These are phyloP conservation scores for Lactarius deliciosus DNA, from an alignment of 768 basidiomycete genomes.

Conservation along the genomic window DNA sequence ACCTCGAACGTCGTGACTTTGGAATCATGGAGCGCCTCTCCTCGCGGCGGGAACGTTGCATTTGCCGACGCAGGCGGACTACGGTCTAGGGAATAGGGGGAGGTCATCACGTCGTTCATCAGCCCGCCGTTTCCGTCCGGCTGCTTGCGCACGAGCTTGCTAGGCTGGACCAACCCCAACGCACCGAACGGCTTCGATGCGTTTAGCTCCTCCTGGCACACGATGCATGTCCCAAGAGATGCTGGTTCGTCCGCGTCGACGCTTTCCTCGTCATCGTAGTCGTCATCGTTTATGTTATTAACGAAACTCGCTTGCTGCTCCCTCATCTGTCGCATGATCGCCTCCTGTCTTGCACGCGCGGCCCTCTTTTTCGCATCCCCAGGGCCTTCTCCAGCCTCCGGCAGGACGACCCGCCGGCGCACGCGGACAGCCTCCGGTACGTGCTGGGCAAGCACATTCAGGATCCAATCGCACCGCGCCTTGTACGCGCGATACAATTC, in stretches of 20 bases:
- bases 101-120: conserved; percentile 70
- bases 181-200: conserved; percentile 73
- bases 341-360: conserved; percentile 87
- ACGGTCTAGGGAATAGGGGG: conserved; percentile 67
- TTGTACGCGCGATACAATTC: conserved; percentile 69
- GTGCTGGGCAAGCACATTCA: conserved; percentile 56
- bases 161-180: conserved; percentile 85
- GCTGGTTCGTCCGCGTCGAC: conserved; percentile 47
- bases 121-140: conserved; percentile 60
- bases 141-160: conserved; percentile 75
- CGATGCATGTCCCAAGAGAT: conserved; percentile 92
- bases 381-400: conserved; percentile 44
- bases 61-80: conserved; percentile 35
- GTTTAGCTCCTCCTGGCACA: conserved; percentile 93
- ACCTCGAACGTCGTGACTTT: conserved; percentile 64
- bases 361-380: conserved; percentile 78
- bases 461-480: conserved; percentile 72
- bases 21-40: conserved; percentile 50
- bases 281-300: conserved; percentile 70
- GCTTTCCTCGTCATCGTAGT: conserved; percentile 65
- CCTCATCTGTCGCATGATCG: conserved; percentile 95
- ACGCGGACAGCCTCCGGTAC: conserved; percentile 56
- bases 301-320: conserved; percentile 88
- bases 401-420: conserved; percentile 47
- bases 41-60: conserved; percentile 49